A percentile compares a stretch with the other conserved stretches of the same genome.
phyloP scores from a whole-genome alignment of 352 stramenopile genomes.

The Phytophthora citricola region DNA sequence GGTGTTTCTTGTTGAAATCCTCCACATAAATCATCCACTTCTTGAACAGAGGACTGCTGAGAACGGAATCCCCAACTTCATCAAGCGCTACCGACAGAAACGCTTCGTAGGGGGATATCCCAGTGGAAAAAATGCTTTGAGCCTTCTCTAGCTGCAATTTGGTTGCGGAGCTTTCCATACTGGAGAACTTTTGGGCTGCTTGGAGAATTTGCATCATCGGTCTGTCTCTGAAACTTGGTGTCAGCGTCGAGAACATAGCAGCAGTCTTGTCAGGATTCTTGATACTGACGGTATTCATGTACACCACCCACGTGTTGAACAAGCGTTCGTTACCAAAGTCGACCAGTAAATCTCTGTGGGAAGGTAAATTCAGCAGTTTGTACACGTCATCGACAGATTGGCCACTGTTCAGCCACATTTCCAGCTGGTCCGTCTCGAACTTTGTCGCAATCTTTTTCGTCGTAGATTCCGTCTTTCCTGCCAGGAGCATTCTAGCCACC shows the following conservation, averaged over 20 bases:
- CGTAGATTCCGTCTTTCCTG: not conserved
- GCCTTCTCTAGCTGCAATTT: slow-evolving; percentile 4
- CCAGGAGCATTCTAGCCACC: not conserved
- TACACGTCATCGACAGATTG: not conserved
- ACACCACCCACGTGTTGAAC: not conserved
- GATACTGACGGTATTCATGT: slow-evolving; percentile 1
- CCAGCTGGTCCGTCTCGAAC: slow-evolving; percentile 5
- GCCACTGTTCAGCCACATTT: not conserved
- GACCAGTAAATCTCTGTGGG: not conserved
- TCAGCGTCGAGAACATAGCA: not conserved
- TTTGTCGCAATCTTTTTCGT: slow-evolving; percentile 4
- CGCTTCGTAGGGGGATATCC: not conserved
- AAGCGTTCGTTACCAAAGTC: not conserved
- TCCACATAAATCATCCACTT: not conserved
- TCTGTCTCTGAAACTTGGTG: not conserved
- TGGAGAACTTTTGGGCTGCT: not conserved
- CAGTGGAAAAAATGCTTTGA: not conserved
- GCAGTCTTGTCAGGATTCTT: not conserved
- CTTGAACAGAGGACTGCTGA: not conserved
- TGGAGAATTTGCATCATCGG: slow-evolving; percentile 1
- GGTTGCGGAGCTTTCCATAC: not conserved
- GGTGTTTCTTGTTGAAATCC: not conserved
- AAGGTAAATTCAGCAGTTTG: not conserved
- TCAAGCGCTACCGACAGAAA: not conserved
- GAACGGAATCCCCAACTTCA: not conserved